phyloP scores from a whole-genome alignment of 495 filamentous ascomycete species.

The Xylaria telfairii region DNA sequence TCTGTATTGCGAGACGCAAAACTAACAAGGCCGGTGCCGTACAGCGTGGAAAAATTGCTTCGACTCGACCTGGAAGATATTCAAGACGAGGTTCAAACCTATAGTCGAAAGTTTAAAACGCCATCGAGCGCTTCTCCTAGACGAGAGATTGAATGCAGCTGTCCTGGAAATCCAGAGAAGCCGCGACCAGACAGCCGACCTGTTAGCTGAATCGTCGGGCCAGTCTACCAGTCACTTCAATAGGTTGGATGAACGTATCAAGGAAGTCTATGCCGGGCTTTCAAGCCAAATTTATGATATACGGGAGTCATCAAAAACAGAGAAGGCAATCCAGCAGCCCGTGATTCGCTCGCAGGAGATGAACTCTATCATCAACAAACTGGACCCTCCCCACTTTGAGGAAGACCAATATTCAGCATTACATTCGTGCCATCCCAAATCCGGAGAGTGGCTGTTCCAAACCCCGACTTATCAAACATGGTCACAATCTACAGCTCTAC shows the following conservation, averaged over 20 bases:
- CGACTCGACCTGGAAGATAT: constrained; percentile 5
- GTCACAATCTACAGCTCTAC: not conserved
- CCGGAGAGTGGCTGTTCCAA: not conserved
- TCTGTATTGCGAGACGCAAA: not conserved
- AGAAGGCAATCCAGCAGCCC: not conserved
- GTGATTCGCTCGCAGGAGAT: not conserved
- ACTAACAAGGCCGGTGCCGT: not conserved
- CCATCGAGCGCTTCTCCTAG: not conserved
- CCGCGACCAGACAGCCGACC: not conserved
- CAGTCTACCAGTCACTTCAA: not conserved
- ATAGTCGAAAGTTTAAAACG: constrained; percentile 10
- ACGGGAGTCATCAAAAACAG: not conserved
- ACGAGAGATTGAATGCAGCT: not conserved
- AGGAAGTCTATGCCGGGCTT: not conserved
- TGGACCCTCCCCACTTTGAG: not conserved
- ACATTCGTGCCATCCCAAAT: not conserved
- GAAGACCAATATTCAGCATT: not conserved
- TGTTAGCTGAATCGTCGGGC: not conserved
- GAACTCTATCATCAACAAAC: not conserved
- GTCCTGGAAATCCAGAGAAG: not conserved
- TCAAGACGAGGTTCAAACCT: constrained; percentile 6
- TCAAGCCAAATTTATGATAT: not conserved
- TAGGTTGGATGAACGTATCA: not conserved
- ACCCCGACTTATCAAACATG: not conserved
- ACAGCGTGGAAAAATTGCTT: not conserved